phyloP scores from a whole-genome alignment of 257 asterid species.

The Anisodus acutangulus region DNA sequence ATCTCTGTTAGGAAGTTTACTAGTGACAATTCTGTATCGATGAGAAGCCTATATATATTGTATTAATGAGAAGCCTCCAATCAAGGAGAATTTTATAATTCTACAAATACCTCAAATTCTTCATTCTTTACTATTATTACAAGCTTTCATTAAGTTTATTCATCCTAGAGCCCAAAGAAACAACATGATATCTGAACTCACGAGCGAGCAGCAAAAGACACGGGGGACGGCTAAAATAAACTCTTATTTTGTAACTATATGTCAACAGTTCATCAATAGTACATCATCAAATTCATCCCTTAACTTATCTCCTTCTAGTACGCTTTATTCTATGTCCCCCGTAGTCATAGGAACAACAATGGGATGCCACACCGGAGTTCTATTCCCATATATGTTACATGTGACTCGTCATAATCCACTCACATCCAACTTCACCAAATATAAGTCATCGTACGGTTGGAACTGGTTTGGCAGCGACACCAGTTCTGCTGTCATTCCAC shows the following conservation, averaged over 20 bases:
- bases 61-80: too few relatives aligned
- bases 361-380: constrained; percentile 81
- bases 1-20: too few relatives aligned
- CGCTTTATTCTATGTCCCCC: constrained; percentile 24
- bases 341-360: background rate
- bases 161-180: background rate
- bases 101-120: background rate
- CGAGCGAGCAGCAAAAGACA: background rate
- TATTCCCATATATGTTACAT: constrained; percentile 77
- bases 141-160: background rate
- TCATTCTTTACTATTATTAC: background rate
- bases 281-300: constrained; percentile 66
- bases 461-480: constrained; percentile 77
- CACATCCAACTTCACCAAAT: constrained; percentile 72
- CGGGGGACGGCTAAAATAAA: background rate
- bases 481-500: constrained; percentile 74
- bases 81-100: too few relatives aligned
- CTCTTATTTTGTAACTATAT: background rate
- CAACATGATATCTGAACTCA: constrained; percentile 3
- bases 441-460: constrained; percentile 87
- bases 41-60: too few relatives aligned
- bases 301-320: constrained; percentile 46
- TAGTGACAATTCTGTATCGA: too few relatives aligned
- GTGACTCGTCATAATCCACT: constrained; percentile 73
- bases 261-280: constrained; percentile 55